Evolutionary conservation across 768 basidiomycete genomes (phyloP).

Genomic region (Tricholoma furcatifolium): DNA sequence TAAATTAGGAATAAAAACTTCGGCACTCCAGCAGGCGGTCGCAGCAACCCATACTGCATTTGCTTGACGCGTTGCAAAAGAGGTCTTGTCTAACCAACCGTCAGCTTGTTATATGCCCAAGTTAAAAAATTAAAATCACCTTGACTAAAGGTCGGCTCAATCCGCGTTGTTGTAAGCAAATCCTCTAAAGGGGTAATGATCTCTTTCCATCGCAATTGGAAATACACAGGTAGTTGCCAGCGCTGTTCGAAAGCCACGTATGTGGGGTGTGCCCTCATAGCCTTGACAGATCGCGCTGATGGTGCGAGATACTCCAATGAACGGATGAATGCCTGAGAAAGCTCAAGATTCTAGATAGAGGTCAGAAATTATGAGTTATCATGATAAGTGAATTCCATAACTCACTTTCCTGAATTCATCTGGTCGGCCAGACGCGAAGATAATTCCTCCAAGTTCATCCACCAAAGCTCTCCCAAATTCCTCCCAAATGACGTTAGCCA

Average conservation of each 20-base stretch:
- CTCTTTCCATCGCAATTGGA: constrained; percentile 97
- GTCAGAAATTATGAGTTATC: neutral
- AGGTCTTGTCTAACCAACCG: constrained; percentile 23
- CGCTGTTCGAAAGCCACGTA: constrained; percentile 75
- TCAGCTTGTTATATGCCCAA: constrained; percentile 1
- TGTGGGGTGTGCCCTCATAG: constrained; percentile 70
- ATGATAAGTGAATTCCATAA: neutral
- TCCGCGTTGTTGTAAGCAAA: constrained; percentile 40
- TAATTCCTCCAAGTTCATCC: constrained; percentile 75
- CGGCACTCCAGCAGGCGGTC: constrained; percentile 80
- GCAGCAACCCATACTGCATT: constrained; percentile 72
- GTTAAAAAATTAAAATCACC: constrained; percentile 31
- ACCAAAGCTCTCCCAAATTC: constrained; percentile 79
- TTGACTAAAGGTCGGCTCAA: constrained; percentile 40
- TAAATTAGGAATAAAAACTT: constrained; percentile 82
- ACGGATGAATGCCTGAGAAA: constrained; percentile 77
- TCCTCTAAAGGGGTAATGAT: constrained; percentile 80
- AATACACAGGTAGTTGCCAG: constrained; percentile 97
- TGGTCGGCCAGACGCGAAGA: constrained; percentile 93
- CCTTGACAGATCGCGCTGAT: constrained; percentile 63
- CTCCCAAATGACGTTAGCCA: constrained; percentile 88
- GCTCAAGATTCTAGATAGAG: constrained; percentile 70
- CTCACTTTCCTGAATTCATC: constrained; percentile 85
- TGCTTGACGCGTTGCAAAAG: constrained; percentile 63
- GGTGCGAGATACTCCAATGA: constrained; percentile 84